Conservation (phyloP, 1,284 basidiomycete species). For the Phlebopus sp. region DNA sequence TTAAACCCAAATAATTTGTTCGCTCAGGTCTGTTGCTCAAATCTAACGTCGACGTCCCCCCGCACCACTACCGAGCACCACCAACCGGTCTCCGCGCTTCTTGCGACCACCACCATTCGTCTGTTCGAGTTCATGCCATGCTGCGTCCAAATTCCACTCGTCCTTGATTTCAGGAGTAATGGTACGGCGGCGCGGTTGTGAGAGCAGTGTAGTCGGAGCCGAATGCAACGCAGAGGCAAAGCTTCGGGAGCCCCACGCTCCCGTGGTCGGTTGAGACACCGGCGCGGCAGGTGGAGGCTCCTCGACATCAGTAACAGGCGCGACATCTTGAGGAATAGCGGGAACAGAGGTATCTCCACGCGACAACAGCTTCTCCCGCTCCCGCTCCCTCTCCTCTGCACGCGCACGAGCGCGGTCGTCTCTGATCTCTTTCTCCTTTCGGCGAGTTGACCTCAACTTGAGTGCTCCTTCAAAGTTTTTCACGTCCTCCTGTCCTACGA, state of each 20-base stretch:
- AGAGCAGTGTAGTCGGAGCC: slow-evolving; percentile 16
- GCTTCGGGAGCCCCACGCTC: slow-evolving; percentile 75
- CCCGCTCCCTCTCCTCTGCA: slow-evolving; percentile 79
- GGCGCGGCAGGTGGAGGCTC: slow-evolving; percentile 24
- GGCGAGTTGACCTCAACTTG: slow-evolving; percentile 68
- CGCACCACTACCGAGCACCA: slow-evolving; percentile 62
- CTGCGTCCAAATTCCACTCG: slow-evolving; percentile 76
- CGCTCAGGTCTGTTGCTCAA: too few species aligned
- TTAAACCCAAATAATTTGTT: too few species aligned
- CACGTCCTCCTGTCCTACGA: slow-evolving; percentile 72
- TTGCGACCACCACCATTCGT: slow-evolving; percentile 43
- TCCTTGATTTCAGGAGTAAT: slow-evolving; percentile 43
- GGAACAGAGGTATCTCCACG: slow-evolving; percentile 20
- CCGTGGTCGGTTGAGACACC: slow-evolving; percentile 35
- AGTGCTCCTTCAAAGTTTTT: slow-evolving; percentile 80
- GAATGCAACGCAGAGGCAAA: slow-evolving; percentile 74
- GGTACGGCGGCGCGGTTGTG: slow-evolving; percentile 17
- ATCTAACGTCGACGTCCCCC: slow-evolving; percentile 41
- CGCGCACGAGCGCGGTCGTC: slow-evolving; percentile 79
- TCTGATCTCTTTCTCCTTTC: slow-evolving; percentile 75
- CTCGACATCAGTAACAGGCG: slow-evolving; percentile 30
- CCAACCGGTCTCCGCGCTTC: slow-evolving; percentile 60
- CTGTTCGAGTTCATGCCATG: slow-evolving; percentile 80
- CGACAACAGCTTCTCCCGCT: slow-evolving; percentile 44
- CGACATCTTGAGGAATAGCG: slow-evolving; percentile 7